Evolutionary conservation across 2,329 filamentous ascomycete species (phyloP), one percentile per base, ranked within the genome.

Genomic region (Aspergillus tubingensis): DNA sequence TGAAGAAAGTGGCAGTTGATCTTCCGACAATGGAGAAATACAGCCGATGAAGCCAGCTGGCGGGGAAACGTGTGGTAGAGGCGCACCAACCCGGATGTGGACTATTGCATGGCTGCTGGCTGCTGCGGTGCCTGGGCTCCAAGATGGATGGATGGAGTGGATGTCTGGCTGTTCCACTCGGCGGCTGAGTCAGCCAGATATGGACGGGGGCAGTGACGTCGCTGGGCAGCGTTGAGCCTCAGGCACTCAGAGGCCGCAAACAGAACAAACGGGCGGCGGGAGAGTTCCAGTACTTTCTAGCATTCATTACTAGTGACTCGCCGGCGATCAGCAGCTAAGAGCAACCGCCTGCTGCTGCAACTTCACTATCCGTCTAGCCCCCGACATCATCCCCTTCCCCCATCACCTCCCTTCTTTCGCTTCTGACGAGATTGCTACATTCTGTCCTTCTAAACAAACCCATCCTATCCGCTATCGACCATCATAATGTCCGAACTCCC

Each of bases 221-320:
- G 59, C 44, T 10, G 17, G n/a, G 2, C 19, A 3, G 3, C 8
- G 15, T 30, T 5, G 11, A 41, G 66, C 67, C 68, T 70, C 55
- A 72, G 70, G 70, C 64, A 54, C 2, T 11, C 2, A 19, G 48
- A 58, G 5, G 19, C 50, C 39, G 61, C 74, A 76, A 76, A 76
- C 72, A 63, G 56, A 57, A 54, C 74, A 76, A 76, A 76, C 72
- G 62, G 52, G 10, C 38, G 39, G 36, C 51, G 32, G 62, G 66
- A 69, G 63, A 68, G 67, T 78, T 78, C 76, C 75, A 78, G 76
- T 75, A 77, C 72, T 70, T 78, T 78, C 76, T 72, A 77, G 66
- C 60, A 57, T 36, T 36, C 32, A 36, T 36, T 2, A 36, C 32
- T 36, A 36, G 32, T 39, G 54, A 52, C 21, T 49, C 39, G 52